Evolutionary conservation across 73 alveolate species (phyloP), one percentile per base, ranked within the genome.

Genomic region (Paraurostyla sp.): DNA sequence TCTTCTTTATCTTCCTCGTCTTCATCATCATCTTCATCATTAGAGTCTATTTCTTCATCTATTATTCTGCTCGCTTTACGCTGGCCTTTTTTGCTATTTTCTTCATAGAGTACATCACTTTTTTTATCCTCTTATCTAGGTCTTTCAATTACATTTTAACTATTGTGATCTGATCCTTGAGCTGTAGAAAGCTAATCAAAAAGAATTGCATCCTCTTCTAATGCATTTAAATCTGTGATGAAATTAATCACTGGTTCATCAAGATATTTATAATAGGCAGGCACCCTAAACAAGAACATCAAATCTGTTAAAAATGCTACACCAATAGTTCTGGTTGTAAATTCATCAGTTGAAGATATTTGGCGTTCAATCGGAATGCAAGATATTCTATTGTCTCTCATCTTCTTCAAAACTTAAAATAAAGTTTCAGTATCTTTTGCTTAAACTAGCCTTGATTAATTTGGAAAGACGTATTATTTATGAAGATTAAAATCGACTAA

Each of bases 391-490:
- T 46, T 45, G 59, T 83, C 92, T 6, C 80, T 35, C 85, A 83
- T 63, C 69, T 65, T 60, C 59, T 65, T 83, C n/a, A 83, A 33
- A 40, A 65, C 85, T 1, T 32, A 16, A 30, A 45, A 60, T 15
- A 83, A 33, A 16, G 78, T 45, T 29, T 83, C 92, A 49, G 18
- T 63, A 18, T 83, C 92, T 45, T 83, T 83, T n/a, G 85, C 92
- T 9, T 6, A 33, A 38, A 63, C 84, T 18, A 83, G 59, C 20
- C 65, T 83, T 41, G 60, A 63, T 32, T n/a, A 32, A 6, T 20
- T 42, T 20, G 76, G 78, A 43, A 78, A 54, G 1, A 78, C 62
- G 7, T 78, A 2, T 13, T 7, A 6, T 9, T 50, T 20, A 54
- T 35, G 23, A 11, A 51, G 11, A 29, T 23, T 36, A 52, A 78